Evolutionary conservation across 2,329 filamentous ascomycete genomes (phyloP).

Genomic region (Diplocarpon rosae): DNA sequence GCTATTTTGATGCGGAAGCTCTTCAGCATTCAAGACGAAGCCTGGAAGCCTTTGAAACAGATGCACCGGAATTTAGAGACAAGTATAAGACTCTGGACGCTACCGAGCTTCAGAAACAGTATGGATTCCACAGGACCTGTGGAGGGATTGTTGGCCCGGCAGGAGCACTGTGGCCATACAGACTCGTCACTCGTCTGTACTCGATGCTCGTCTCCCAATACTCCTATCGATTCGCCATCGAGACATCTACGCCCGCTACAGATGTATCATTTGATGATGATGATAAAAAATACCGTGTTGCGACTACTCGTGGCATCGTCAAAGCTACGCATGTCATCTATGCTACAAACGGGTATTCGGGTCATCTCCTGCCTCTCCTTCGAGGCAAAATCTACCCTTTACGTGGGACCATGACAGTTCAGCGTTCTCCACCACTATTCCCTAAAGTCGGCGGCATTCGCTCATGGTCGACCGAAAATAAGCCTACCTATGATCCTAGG

Average conservation of each 20-base stretch:
- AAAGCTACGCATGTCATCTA: constrained; percentile 53
- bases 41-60: constrained; percentile 51
- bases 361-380: constrained; percentile 59
- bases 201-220: constrained; percentile 31
- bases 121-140: background rate
- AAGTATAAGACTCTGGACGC: constrained; percentile 30
- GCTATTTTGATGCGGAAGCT: constrained; percentile 12
- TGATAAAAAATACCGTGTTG: constrained; percentile 40
- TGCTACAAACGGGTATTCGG: constrained; percentile 74
- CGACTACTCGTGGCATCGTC: constrained; percentile 57
- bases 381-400: constrained; percentile 60
- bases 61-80: constrained; percentile 34
- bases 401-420: constrained; percentile 40
- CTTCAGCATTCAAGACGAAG: constrained; percentile 42
- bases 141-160: constrained; percentile 30
- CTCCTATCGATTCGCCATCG: constrained; percentile 29
- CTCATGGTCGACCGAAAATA: constrained; percentile 48
- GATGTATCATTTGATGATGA: constrained; percentile 18
- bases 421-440: constrained; percentile 31
- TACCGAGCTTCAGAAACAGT: background rate
- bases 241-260: constrained; percentile 30
- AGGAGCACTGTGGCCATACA: constrained; percentile 71
- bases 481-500: constrained; percentile 16
- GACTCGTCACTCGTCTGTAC: constrained; percentile 61
- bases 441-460: constrained; percentile 29